phyloP scores from a whole-genome alignment of 768 basidiomycete species.

The Tubosaeta brunneosetosa region DNA sequence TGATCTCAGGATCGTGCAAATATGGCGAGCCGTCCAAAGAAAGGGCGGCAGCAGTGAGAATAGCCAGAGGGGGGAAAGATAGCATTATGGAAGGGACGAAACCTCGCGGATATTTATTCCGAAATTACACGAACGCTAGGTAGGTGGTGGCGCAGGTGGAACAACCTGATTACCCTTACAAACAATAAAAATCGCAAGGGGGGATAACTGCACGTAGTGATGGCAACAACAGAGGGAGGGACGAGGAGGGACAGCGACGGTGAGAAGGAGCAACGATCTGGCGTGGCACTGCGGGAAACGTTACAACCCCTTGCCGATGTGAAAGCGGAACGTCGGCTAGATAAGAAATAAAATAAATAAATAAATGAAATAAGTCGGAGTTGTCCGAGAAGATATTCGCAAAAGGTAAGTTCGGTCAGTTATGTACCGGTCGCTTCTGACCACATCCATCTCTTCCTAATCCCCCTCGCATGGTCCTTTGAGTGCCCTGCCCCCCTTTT shows the following conservation, averaged over 20 bases:
- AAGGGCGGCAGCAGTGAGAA: conserved; percentile 15
- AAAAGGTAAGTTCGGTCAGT: conserved; percentile 14
- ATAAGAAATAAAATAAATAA: conserved; percentile 17
- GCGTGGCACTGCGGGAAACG: conserved; percentile 13
- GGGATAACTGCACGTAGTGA: background rate
- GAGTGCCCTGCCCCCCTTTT: conserved; percentile 25
- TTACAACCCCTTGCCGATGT: conserved; percentile 8
- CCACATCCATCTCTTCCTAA: conserved; percentile 21
- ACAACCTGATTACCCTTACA: conserved; percentile 1
- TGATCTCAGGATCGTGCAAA: conserved; percentile 15
- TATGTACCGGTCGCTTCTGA: conserved; percentile 31
- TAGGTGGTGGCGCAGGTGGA: conserved; percentile 16
- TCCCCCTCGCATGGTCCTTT: conserved; percentile 34
- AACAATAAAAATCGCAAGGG: background rate
- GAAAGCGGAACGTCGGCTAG: conserved; percentile 26
- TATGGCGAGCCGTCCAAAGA: conserved; percentile 7
- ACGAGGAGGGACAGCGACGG: background rate
- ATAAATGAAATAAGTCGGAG: conserved; percentile 19
- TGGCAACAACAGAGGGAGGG: background rate
- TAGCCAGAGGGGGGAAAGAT: background rate
- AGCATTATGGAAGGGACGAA: conserved; percentile 2
- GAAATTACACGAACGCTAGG: background rate
- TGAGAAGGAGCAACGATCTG: conserved; percentile 13
- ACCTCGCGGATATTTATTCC: background rate
- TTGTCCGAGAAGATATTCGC: conserved; percentile 26